Conservation (phyloP, 495 filamentous ascomycete species). For the Hypoxylon lienhwacheense region DNA sequence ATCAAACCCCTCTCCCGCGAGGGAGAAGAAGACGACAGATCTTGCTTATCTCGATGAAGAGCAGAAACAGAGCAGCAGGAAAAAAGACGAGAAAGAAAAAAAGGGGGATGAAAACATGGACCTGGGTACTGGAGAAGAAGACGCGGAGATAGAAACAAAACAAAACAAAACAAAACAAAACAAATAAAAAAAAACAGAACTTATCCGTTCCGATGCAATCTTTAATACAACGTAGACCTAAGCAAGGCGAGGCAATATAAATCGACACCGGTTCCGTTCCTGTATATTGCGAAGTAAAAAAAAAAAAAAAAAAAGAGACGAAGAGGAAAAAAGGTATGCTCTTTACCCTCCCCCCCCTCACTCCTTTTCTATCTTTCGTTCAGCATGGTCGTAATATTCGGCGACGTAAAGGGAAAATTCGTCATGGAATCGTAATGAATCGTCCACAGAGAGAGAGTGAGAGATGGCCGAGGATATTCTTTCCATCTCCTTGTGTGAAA, state of each 20-base stretch:
- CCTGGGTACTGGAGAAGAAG: too few species aligned
- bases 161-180: not conserved
- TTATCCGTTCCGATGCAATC: constrained; percentile 6
- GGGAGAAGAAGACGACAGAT: too few species aligned
- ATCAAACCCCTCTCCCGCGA: too few species aligned
- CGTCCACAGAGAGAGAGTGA: not conserved
- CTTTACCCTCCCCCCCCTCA: too few species aligned
- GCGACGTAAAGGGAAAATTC: not conserved
- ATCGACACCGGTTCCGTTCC: not conserved
- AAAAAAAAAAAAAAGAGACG: not conserved
- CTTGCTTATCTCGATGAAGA: too few species aligned
- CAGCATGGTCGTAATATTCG: not conserved
- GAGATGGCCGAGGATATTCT: too few species aligned
- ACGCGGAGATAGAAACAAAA: too few species aligned
- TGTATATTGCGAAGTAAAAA: not conserved
- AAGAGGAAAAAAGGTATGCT: not conserved
- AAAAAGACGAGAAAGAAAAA: too few species aligned
- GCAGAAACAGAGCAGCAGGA: too few species aligned
- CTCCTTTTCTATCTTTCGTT: not conserved
- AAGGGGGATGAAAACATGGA: too few species aligned
- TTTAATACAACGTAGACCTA: not conserved
- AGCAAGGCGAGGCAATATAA: not conserved
- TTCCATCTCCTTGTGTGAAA: too few species aligned
- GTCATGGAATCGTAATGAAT: constrained; percentile 2
- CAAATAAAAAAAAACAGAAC: not conserved